Percentiles rank a stretch among this genome's conserved stretches.
These are phyloP conservation scores for Emergomyces pasteurianus DNA, from an alignment of 2,329 filamentous ascomycete species.

Conservation along the genomic window DNA sequence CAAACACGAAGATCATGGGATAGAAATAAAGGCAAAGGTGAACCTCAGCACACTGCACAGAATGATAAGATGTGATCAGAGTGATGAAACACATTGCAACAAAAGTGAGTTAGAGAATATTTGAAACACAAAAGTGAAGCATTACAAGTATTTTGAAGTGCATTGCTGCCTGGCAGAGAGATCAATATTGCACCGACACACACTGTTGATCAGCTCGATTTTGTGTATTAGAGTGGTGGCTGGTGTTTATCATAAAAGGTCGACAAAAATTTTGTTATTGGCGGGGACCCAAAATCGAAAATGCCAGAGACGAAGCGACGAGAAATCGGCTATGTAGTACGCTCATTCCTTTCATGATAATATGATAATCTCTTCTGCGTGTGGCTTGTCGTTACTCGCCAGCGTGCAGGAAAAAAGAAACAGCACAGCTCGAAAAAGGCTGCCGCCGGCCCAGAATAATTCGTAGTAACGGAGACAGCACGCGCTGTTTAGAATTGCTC, in stretches of 20 bases:
- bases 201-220: not conserved
- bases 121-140: not conserved
- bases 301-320: not conserved
- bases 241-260: not conserved
- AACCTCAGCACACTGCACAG: not conserved
- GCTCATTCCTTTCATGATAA: not conserved
- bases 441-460: not conserved
- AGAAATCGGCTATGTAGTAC: not conserved
- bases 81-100: not conserved
- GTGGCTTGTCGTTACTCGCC: no score
- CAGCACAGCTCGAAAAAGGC: not conserved
- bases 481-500: not conserved
- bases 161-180: conserved; percentile 1
- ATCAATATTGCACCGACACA: not conserved
- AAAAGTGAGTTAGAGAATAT: no score
- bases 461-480: not conserved
- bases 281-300: not conserved
- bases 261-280: not conserved
- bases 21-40: no score
- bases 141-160: conserved; percentile 20
- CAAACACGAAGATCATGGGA: not conserved
- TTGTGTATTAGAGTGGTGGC: not conserved
- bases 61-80: not conserved
- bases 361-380: no score
- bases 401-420: no score